A percentile compares a stretch with the other conserved stretches of the same genome.
Conservation (phyloP, 1,284 basidiomycete species). For the Malassezia pachydermatis region DNA sequence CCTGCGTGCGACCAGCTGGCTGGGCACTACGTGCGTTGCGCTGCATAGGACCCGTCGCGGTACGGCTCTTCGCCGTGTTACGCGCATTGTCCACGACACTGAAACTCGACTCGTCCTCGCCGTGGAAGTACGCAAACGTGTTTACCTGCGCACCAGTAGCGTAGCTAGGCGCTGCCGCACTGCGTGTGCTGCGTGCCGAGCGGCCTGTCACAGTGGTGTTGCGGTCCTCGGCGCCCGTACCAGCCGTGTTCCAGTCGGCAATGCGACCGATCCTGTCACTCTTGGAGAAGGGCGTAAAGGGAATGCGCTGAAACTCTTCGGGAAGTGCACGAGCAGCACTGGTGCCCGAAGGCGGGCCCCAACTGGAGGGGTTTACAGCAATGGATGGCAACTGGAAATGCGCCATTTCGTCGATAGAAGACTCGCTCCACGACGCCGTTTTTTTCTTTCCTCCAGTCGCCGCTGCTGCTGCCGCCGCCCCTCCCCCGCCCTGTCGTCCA, state of each 20-base stretch:
- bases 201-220: conserved; percentile 50
- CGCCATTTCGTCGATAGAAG: conserved; percentile 26
- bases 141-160: conserved; percentile 50
- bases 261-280: conserved; percentile 94
- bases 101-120: conserved; percentile 95
- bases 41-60: conserved; percentile 44
- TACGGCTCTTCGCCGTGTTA: conserved; percentile 26
- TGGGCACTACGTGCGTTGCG: conserved; percentile 37
- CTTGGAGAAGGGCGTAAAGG: conserved; percentile 90
- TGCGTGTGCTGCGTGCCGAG: conserved; percentile 20
- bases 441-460: no score
- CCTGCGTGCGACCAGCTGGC: conserved; percentile 24
- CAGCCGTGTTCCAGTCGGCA: conserved; percentile 82
- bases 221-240: conserved; percentile 56
- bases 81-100: conserved; percentile 78
- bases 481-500: no score
- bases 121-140: conserved; percentile 96
- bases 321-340: conserved; percentile 26
- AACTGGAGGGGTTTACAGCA: conserved; percentile 28
- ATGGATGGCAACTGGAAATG: conserved; percentile 36
- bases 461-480: no score
- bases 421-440: background rate
- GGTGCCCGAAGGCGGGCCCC: conserved; percentile 38
- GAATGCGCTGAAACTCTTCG: conserved; percentile 41
- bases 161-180: conserved; percentile 2